phyloP scores from a whole-genome alignment of 2,329 filamentous ascomycete genomes.

The Cladophialophora carrionii region DNA sequence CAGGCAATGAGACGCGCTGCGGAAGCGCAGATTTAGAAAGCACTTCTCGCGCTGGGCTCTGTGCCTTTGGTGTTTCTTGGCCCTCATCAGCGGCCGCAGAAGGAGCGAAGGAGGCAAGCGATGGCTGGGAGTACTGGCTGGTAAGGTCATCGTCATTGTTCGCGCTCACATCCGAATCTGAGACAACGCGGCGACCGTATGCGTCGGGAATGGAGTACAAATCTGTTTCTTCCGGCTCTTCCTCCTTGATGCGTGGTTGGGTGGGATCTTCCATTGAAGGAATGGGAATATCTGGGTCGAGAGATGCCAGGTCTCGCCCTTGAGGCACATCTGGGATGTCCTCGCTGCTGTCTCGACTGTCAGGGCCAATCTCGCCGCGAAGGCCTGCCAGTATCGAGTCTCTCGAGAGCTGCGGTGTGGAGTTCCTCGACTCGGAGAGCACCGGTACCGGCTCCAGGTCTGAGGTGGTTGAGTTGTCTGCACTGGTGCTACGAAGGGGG shows the following conservation, averaged over 20 bases:
- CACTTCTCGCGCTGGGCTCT: slow-evolving; percentile 36
- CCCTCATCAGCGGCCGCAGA: slow-evolving; percentile 45
- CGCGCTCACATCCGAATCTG: slow-evolving; percentile 40
- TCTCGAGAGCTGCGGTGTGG: slow-evolving; percentile 59
- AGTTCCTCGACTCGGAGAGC: slow-evolving; percentile 70
- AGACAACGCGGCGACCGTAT: slow-evolving; percentile 56
- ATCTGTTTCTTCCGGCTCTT: slow-evolving; percentile 63
- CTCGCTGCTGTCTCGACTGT: slow-evolving; percentile 55
- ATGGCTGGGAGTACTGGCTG: slow-evolving; percentile 59
- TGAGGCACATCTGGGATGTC: slow-evolving; percentile 43
- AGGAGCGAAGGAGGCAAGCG: slow-evolving; percentile 40
- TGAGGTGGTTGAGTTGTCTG: slow-evolving; percentile 42
- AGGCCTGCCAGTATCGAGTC: slow-evolving; percentile 92
- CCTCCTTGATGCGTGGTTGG: slow-evolving; percentile 60
- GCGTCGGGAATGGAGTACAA: slow-evolving; percentile 70
- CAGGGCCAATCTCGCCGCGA: slow-evolving; percentile 56
- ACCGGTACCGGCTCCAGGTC: slow-evolving; percentile 46
- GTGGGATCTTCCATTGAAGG: slow-evolving; percentile 74
- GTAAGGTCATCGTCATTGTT: slow-evolving; percentile 51
- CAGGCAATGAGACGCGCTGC: slow-evolving; percentile 49
- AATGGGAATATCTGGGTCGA: slow-evolving; percentile 88
- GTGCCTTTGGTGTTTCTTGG: slow-evolving; percentile 52
- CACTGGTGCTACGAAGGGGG: slow-evolving; percentile 46
- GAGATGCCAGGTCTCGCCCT: slow-evolving; percentile 37
- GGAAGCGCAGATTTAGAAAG: slow-evolving; percentile 12